Evolutionary conservation across 1,139 yeast species (phyloP), one percentile per base, ranked within the genome.

Genomic region (Kodamaea arcana): DNA sequence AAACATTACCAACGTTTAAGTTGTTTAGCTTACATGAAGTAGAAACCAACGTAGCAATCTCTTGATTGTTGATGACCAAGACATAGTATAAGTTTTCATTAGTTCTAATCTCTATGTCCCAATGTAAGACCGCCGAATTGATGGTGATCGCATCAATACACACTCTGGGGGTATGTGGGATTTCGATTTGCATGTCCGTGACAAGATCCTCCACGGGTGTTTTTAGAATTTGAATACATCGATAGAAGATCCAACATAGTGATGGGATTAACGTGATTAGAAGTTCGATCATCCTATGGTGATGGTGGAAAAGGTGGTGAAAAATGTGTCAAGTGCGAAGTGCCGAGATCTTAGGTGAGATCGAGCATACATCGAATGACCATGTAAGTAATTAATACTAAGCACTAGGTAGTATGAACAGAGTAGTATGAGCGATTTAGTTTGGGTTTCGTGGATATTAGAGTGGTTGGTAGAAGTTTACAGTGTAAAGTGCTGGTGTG

Each of bases 181-280:
- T 65, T 34, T 65, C 70, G 30, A 67, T 58, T 41, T 62, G 58
- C 34, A 69, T 50, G 39, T 61, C 70, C 15, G 55, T 55, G 4
- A 65, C 56, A 24, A 65, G 47, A 37, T 57, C 61, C 27, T 62
- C 65, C 16, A 63, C 63, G 3, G 73, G 74, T 1, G 68, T 60
- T 28, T 51, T 52, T 32, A 66, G 50, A 18, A 69, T 52, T 41
- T 54, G 57, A 39, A 55, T 53, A 43, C 69, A 62, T 29, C 74
- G 58, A 44, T 65, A 67, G 9, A 66, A 42, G 32, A 69, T 56
- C 75, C 75, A 69, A 35, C 60, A 48, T 8, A 66, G 37, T 29
- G 73, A 65, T 18, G 74, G 73, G 25, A 69, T 50, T 25, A 66
- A 57, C n/a, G 74, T 68, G 32, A 67, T 46, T 30, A 68, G 54